Evolutionary conservation across 2,329 filamentous ascomycete genomes (phyloP).

Genomic region (Colletotrichum neosansevieriae): DNA sequence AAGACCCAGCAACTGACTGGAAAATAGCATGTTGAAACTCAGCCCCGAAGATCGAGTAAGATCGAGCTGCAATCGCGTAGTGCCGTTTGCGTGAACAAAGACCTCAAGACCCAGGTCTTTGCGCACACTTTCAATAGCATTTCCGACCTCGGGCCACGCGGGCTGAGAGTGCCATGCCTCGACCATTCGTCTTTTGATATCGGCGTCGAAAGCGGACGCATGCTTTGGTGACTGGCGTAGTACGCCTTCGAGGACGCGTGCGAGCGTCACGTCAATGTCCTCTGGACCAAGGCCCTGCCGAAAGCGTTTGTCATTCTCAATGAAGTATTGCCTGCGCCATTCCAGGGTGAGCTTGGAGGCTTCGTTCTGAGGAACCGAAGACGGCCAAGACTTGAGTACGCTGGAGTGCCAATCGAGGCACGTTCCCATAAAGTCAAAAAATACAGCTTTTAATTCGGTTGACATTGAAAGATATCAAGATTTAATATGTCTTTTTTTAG

Average conservation of each 20-base stretch:
- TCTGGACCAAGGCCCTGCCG: conserved; percentile 52
- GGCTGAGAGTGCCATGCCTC: conserved; percentile 61
- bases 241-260: conserved; percentile 53
- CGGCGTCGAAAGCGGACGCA: background rate
- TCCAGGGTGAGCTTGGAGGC: conserved; percentile 59
- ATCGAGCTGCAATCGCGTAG: conserved; percentile 66
- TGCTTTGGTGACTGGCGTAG: conserved; percentile 45
- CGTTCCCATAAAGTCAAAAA: conserved; percentile 71
- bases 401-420: conserved; percentile 66
- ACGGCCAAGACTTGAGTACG: conserved; percentile 51
- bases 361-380: conserved; percentile 46
- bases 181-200: conserved; percentile 45
- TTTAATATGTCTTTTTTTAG: background rate
- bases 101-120: conserved; percentile 53
- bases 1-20: conserved; percentile 61
- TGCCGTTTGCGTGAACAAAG: conserved; percentile 67
- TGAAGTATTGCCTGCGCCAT: conserved; percentile 65
- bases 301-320: conserved; percentile 55
- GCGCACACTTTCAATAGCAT: conserved; percentile 54
- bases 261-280: conserved; percentile 65
- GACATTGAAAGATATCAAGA: background rate
- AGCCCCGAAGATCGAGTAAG: conserved; percentile 60
- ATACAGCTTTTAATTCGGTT: conserved; percentile 56
- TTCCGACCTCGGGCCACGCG: conserved; percentile 63
- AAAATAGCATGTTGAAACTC: conserved; percentile 64